Base-by-base conservation (phyloP, 192 early-diverging fungal species). In the Umbelopsis sp. region DNA sequence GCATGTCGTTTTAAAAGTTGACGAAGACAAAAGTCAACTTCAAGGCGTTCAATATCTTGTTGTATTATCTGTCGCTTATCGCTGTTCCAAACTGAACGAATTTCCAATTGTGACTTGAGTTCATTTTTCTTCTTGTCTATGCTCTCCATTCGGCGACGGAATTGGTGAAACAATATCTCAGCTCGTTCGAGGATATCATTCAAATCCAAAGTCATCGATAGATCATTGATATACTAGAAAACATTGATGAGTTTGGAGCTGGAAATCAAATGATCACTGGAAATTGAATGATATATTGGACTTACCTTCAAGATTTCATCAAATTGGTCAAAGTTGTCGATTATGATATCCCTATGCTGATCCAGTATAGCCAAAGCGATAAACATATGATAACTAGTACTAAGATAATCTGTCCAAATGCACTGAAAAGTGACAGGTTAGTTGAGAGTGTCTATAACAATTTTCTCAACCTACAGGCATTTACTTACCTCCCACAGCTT, bases 291-390 rank as follows among this genome's bases (percentile, higher is more conserved):
- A n/a, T 18, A 46, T 35, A 37, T 33, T 53, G 48, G 1, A 74
- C 66, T 52, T 78, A 90, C 89, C 81, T 94, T 97, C 27, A 97
- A 82, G 22, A 92, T 90, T 69, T 97, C 96, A 70, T 98, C 97
- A 76, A 96, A 97, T 49, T 91, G 87, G 23, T 79, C 76, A 45
- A 93, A 76, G 67, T 92, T 83, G n/a, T 89, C 84, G 67, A 95
- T 87, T 35, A 97, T 88, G 7, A 87, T 80, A 21, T 87, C 74
- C 11, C 94, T 82, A 68, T 95, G 88, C 64, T 91, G 85, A 67
- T 99, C 93, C 35, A 99, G 72, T 30, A 99, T 91, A 15, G 95
- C 93, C 71, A 98, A 78, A 4, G 95, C 94, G 4, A 99, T 90
- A 86, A 99, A 99, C 35, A 97, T 71, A 50, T 93, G 88, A 74